phyloP scores from a whole-genome alignment of 2,329 filamentous ascomycete species.

The Claviceps spartinae region DNA sequence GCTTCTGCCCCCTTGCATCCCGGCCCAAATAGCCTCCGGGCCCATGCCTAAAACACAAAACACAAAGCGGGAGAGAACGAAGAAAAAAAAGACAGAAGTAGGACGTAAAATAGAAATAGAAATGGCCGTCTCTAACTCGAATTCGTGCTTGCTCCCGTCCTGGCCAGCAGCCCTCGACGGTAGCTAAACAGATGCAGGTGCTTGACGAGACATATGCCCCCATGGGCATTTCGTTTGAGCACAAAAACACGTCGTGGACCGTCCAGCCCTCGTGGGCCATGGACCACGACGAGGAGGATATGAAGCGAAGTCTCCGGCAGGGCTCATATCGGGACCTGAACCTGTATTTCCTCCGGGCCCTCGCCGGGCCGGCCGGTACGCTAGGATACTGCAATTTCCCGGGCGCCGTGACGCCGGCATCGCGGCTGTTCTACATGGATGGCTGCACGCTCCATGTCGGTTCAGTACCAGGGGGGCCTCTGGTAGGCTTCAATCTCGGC shows the following conservation, averaged over 20 bases:
- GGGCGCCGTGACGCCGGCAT: not conserved
- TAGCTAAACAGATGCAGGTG: conserved; percentile 24
- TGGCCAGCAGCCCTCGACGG: not conserved
- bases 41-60: no score
- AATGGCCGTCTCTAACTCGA: not conserved
- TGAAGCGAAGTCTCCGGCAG: conserved; percentile 30
- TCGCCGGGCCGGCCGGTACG: not conserved
- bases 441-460: not conserved
- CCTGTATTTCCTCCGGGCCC: conserved; percentile 27
- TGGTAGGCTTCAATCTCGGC: not conserved
- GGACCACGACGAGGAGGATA: conserved; percentile 19
- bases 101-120: not conserved
- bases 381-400: conserved; percentile 2
- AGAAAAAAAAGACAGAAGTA: not conserved
- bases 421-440: not conserved
- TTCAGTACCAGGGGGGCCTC: not conserved
- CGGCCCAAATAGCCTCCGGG: no score
- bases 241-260: conserved; percentile 27
- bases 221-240: conserved; percentile 29
- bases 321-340: conserved; percentile 28
- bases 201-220: conserved; percentile 29
- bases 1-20: no score
- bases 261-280: conserved; percentile 32
- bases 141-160: no score
- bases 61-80: no score